A percentile compares a stretch with the other conserved stretches of the same genome.
Evolutionary conservation across 495 filamentous ascomycete genomes (phyloP).

Genomic region (Xylaria venustula): DNA sequence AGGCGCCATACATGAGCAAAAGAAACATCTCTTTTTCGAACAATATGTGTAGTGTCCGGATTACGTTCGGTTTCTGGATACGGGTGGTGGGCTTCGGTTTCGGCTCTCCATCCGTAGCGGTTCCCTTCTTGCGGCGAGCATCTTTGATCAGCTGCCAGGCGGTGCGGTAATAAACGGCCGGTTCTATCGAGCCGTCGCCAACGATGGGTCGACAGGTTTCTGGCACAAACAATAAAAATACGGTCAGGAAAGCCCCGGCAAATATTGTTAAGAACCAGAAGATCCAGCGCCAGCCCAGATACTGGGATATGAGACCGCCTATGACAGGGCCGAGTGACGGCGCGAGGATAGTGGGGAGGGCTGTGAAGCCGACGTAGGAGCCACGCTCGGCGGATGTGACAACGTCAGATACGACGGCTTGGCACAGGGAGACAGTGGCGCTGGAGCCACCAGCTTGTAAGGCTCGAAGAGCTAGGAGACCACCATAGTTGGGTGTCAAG

Average conservation of each 20-base stretch:
- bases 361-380: conserved; percentile 42
- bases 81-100: conserved; percentile 30
- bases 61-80: conserved; percentile 55
- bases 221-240: conserved; percentile 48
- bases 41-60: conserved; percentile 58
- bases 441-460: conserved; percentile 55
- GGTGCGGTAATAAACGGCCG: conserved; percentile 42
- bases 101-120: conserved; percentile 19
- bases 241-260: conserved; percentile 35
- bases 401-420: conserved; percentile 53
- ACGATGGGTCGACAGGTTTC: conserved; percentile 64
- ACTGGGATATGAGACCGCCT: conserved; percentile 54
- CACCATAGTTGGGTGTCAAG: conserved; percentile 48
- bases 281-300: conserved; percentile 57
- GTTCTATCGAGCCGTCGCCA: conserved; percentile 61
- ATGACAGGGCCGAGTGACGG: conserved; percentile 52
- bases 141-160: conserved; percentile 35
- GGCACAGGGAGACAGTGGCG: conserved; percentile 47
- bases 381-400: conserved; percentile 51
- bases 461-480: conserved; percentile 50
- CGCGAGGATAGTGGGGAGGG: conserved; percentile 29
- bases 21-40: conserved; percentile 60
- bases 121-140: neutral
- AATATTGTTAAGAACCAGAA: conserved; percentile 61
- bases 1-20: conserved; percentile 53